Evolutionary conservation across 805 yeast species (phyloP), one percentile per base, ranked within the genome.

Genomic region (Suhomyces faveliae): DNA sequence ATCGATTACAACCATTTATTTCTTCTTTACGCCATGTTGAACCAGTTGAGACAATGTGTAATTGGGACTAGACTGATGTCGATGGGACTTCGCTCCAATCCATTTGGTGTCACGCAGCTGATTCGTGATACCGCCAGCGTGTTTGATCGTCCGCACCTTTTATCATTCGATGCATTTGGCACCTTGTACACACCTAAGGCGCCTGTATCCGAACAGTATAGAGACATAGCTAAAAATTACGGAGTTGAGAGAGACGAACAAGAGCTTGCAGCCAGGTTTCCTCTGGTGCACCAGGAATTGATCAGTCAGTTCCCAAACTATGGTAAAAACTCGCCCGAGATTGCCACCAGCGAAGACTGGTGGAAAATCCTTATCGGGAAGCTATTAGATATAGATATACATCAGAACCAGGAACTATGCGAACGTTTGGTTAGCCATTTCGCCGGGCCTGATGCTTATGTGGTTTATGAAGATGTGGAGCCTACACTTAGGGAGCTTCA

Each of bases 121-220:
- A 54, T 66, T 17, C 51, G 68, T 48, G 70, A 65, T 24, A 56
- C 68, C 0, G 49, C 53, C 7, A 35, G 53, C 17, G 40, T 49
- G 42, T 68, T 66, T 42, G 40, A 46, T 13, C 47, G 71, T 58
- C 83, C 84, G 5, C 68, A 66, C 35, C 59, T 83, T 3, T 63
- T 85, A 0, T 80, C 89, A 0, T 74, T 85, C 46, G 92, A 85
- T 62, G 87, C 84, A 0, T 85, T 83, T 64, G 83, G 80, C 38
- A 85, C 91, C 0, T 61, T 85, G 7, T 84, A 83, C 58, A 67
- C 78, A 0, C 86, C 90, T 2, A 70, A 68, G 15, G 64, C 65
- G 23, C 79, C 87, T 0, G 77, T 85, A 0, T 63, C 78, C 35
- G 63, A 67, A n/a, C 84, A 78, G 51, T 85, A 85, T 56, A 67